A percentile compares a stretch with the other conserved stretches of the same genome.
These are phyloP conservation scores for Nemania sp. DNA, from an alignment of 2,329 filamentous ascomycete genomes.

Conservation along the genomic window DNA sequence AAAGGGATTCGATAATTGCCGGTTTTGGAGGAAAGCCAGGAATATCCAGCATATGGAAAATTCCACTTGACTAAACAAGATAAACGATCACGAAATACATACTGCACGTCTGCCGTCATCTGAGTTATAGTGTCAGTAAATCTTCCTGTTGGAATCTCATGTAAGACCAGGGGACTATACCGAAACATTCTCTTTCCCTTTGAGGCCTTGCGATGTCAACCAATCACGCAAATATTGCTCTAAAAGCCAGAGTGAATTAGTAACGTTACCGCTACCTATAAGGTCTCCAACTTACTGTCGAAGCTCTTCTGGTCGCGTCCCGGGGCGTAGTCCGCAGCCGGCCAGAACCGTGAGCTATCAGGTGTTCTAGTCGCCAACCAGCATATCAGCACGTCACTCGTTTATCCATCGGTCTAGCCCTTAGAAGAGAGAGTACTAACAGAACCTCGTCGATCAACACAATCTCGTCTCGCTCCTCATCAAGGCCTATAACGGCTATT, in stretches of 20 bases:
- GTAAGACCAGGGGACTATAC: conserved; percentile 22
- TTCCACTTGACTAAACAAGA: neutral
- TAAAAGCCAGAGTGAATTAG: conserved; percentile 23
- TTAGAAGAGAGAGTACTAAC: conserved; percentile 28
- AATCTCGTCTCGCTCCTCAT: conserved; percentile 73
- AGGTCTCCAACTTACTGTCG: conserved; percentile 64
- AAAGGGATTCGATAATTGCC: neutral
- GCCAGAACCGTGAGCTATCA: conserved; percentile 74
- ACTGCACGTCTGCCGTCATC: conserved; percentile 39
- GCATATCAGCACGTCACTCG: conserved; percentile 13
- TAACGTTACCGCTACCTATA: neutral
- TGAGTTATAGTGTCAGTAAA: conserved; percentile 21
- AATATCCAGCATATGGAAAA: neutral
- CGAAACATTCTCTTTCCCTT: conserved; percentile 76
- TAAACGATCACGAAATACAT: conserved; percentile 12
- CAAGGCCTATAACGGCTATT: conserved; percentile 55
- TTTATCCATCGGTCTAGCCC: neutral
- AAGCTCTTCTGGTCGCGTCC: conserved; percentile 85
- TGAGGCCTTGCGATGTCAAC: conserved; percentile 70
- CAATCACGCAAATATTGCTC: conserved; percentile 40
- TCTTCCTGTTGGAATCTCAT: neutral
- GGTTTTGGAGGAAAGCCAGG: neutral
- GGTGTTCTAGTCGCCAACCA: conserved; percentile 32
- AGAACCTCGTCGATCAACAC: conserved; percentile 87
- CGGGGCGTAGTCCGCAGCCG: conserved; percentile 75